Evolutionary conservation across 352 stramenopile genomes (phyloP), one percentile per base, ranked within the genome.

Genomic region (Blastocystis sp.): DNA sequence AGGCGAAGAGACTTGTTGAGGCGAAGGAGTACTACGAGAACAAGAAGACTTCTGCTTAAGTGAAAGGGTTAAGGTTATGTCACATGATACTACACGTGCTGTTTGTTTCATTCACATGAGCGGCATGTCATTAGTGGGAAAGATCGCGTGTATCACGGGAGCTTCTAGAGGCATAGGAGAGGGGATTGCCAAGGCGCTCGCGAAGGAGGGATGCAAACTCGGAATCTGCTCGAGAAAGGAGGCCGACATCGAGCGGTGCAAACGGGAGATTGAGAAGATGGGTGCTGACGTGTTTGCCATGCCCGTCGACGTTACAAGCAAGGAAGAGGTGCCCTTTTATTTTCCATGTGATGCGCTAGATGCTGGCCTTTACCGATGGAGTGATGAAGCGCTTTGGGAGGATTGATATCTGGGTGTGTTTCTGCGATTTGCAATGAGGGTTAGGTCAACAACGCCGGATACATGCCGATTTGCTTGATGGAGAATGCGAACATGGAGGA

Each of bases 151-250:
- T 41, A 55, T 85, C 3, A 85, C 74, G 3, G 74, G 74, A 39
- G 74, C 74, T 3, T 85, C 74, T 13, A 62, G 74, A 59, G 74
- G 74, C 13, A 85, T 85, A 45, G 74, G 74, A 55, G 33, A 29
- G 29, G 62, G 62, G 13, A 41, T 69, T 62, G 61, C 77, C 9
- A 29, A 39, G 24, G 77, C 39, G 19, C 39, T 82, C 29, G 71
- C 29, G 1, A 89, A 89, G 26, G 67, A 89, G 24, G 67, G 67
- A 63, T 89, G 67, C 31, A 71, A 26, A 9, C 41, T 89, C 16
- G 79, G 79, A 26, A 89, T 89, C 67, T 89, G 79, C 33, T 79
- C 60, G n/a, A 50, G 79, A 79, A 89, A 77, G 50, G 79, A 89
- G n/a, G 79, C 63, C 31, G 79, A 89, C 41, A 89, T 89, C 45